Conservation (phyloP, 2,329 filamentous ascomycete species). For the Colletotrichum sp. region DNA sequence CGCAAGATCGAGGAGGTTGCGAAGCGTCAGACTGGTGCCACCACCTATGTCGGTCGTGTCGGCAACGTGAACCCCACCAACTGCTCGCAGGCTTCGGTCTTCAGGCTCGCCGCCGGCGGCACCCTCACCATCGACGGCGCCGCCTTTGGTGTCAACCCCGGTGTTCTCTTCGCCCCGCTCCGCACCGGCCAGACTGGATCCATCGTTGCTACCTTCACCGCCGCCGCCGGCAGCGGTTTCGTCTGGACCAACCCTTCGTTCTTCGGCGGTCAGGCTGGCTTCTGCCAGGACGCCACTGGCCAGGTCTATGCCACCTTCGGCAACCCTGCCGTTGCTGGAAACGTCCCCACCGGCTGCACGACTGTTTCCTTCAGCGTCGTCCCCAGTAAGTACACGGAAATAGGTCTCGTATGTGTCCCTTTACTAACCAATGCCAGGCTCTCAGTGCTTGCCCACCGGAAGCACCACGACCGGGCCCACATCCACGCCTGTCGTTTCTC, state of each 20-base stretch:
- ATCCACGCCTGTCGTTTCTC: background rate
- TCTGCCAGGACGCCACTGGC: slow-evolving; percentile 6
- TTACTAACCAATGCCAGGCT: background rate
- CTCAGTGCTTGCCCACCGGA: background rate
- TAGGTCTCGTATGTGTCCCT: background rate
- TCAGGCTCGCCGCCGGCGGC: background rate
- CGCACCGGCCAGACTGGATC: background rate
- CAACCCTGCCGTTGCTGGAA: background rate
- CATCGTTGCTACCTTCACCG: background rate
- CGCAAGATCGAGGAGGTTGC: background rate
- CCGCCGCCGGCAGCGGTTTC: background rate
- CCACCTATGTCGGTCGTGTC: background rate
- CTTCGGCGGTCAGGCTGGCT: slow-evolving; percentile 1
- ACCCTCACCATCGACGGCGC: background rate
- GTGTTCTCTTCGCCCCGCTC: background rate
- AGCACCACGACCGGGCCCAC: background rate
- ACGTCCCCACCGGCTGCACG: background rate
- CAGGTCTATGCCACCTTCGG: slow-evolving; percentile 9
- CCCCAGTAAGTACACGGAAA: background rate
- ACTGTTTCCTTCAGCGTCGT: background rate
- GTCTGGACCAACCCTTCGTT: slow-evolving; percentile 3
- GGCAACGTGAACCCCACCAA: background rate
- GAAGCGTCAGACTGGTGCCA: background rate
- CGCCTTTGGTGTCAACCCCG: background rate
- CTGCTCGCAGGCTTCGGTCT: slow-evolving; percentile 1